Percentiles rank a stretch among this genome's conserved stretches.
Evolutionary conservation across 176 grass and related monocot genomes (phyloP).

Genomic region (Aechmea fasciata): DNA sequence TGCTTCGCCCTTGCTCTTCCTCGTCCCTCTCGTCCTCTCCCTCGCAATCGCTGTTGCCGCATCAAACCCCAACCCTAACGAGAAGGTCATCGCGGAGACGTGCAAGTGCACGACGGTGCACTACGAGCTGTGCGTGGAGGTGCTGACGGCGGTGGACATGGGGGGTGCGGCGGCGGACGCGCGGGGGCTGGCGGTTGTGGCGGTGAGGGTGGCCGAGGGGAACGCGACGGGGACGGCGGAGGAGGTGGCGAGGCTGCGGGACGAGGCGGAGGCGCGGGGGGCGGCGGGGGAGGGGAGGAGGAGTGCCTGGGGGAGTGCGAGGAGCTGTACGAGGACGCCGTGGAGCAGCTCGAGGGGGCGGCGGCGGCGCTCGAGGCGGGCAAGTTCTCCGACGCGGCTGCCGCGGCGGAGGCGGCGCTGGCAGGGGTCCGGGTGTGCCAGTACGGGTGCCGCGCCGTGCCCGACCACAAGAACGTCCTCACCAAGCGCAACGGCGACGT

Average conservation of each 20-base stretch:
- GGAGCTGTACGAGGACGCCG: conserved; percentile 51
- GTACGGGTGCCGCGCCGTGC: conserved; percentile 32
- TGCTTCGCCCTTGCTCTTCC: conserved; percentile 14
- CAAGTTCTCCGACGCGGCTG: conserved; percentile 32
- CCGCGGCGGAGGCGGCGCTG: conserved; percentile 36
- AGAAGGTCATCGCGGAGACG: conserved; percentile 27
- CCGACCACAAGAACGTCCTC: conserved; percentile 34
- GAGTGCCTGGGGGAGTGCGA: conserved; percentile 54
- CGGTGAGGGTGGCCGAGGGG: conserved; percentile 30
- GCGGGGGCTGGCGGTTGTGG: conserved; percentile 27
- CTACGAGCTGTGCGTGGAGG: conserved; percentile 39
- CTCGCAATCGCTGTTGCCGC: not conserved
- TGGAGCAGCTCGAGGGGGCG: conserved; percentile 57
- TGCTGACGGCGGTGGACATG: conserved; percentile 33
- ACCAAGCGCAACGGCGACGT: conserved; percentile 43
- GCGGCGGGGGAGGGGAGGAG: conserved; percentile 31
- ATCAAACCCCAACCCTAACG: not conserved
- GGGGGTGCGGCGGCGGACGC: conserved; percentile 23
- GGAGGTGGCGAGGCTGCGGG: conserved; percentile 28
- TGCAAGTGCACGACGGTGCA: conserved; percentile 45
- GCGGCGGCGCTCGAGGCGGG: conserved; percentile 28
- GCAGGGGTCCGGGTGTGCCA: conserved; percentile 48
- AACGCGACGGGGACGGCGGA: conserved; percentile 41
- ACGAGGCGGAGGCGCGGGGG: conserved; percentile 27
- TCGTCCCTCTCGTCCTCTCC: conserved; percentile 35